Evolutionary conservation across 2,329 filamentous ascomycete species (phyloP), one percentile per base, ranked within the genome.

Genomic region (Balansia obtecta): DNA sequence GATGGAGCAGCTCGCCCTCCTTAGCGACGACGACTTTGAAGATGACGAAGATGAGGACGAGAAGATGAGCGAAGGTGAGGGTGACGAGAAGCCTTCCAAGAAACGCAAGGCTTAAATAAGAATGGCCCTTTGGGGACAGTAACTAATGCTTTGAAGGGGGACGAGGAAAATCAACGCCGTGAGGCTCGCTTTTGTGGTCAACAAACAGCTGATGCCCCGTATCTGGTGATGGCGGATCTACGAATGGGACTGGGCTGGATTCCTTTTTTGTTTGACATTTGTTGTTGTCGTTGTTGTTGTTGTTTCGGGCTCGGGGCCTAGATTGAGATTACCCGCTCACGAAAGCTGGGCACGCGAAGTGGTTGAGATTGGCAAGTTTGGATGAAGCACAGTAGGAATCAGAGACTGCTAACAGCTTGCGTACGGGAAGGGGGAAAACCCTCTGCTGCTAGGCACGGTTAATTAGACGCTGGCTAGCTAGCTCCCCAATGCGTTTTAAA

Each of bases 21-120:
- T 85, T 61, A 82, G 71, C 60, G 87, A 90, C 53, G 64, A 79
- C 42, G 84, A 90, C 55, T 84, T 88, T 57, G 85, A 88, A 61
- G 63, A 74, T 15, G 52, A 52, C 20, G 55, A 50, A 16, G 53
- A 51, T 22, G 52, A 54, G 40, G 42, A 50, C 9, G 75, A 74
- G 8, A 79, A 80, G 74, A 77, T 46, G 75, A 74, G 73, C 1
- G 66, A 68, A 45, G 65, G 63, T 16, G 62, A 64, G 30, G 63
- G 61, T 6, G 64, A 73, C 41, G 71, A 75, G 53, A 72, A 70
- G 48, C 65, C 65, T 46, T 59, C 58, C 53, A 71, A 72, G 65
- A 73, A 72, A 65, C 60, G 63, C 53, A 73, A 71, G 65, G 63
- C 65, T 50, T 71, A 63, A 27, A 37, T 9, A 15, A 27, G 27